Conservation (phyloP, 805 yeast genomes). For the Teunomyces funiuensis region DNA sequence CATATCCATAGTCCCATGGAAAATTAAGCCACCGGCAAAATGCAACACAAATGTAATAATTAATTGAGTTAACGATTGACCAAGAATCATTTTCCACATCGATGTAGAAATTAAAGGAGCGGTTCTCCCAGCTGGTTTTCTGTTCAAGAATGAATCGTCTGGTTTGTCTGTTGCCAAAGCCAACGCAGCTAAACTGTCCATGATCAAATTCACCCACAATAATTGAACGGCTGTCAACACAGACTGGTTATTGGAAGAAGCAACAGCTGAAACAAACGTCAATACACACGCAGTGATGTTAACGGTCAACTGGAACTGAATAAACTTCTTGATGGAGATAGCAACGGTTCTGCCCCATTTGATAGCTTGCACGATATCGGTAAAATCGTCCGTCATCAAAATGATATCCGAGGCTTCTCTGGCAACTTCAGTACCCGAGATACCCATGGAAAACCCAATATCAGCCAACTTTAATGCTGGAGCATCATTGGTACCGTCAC, state of each 20-base stretch:
- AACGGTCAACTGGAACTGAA: constrained; percentile 95
- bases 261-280: constrained; percentile 92
- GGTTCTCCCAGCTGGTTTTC: constrained; percentile 80
- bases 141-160: constrained; percentile 71
- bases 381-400: constrained; percentile 90
- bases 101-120: constrained; percentile 81
- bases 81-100: constrained; percentile 98
- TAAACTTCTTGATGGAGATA: constrained; percentile 88
- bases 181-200: constrained; percentile 97
- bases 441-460: constrained; percentile 98
- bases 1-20: constrained; percentile 41
- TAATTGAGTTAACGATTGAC: constrained; percentile 80
- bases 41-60: constrained; percentile 76
- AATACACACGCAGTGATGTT: constrained; percentile 94
- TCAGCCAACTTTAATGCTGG: constrained; percentile 96
- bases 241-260: constrained; percentile 72
- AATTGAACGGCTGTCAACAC: constrained; percentile 97
- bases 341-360: constrained; percentile 99
- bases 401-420: constrained; percentile 95
- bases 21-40: constrained; percentile 69
- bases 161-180: constrained; percentile 98
- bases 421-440: constrained; percentile 97
- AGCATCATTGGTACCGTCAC: constrained; percentile 99
- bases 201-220: constrained; percentile 94
- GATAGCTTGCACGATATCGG: constrained; percentile 93